These are phyloP conservation scores for Pachysandra terminalis DNA, from an alignment of 164 flowering plant species.

Conservation along the genomic window DNA sequence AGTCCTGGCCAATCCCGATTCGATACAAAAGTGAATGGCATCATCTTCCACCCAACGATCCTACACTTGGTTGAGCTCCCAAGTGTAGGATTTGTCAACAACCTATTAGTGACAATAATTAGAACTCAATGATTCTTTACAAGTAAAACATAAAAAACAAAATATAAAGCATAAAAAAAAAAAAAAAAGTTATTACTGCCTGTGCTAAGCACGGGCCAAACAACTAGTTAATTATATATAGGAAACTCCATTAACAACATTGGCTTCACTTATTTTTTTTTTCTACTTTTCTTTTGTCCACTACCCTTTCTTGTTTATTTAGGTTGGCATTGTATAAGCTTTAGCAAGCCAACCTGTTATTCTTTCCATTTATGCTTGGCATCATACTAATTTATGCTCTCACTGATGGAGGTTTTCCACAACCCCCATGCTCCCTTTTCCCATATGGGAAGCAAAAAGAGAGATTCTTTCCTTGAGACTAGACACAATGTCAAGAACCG, in stretches of 20 bases:
- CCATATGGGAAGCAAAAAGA: conserved; percentile 50
- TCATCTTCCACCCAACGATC: no score
- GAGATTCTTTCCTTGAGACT: conserved; percentile 46
- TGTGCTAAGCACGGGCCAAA: no score
- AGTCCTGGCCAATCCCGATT: no score
- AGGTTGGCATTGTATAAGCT: conserved; percentile 5
- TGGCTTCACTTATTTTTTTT: neutral
- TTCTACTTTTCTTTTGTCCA: conserved; percentile 1
- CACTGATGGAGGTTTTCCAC: conserved; percentile 27
- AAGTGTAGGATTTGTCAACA: no score
- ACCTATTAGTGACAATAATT: no score
- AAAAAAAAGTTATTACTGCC: no score
- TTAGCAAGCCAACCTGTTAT: conserved; percentile 20
- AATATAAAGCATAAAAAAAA: no score
- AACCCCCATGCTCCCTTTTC: conserved; percentile 33
- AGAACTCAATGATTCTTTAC: no score
- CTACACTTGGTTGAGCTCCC: no score
- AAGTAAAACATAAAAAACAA: no score
- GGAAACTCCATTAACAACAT: neutral
- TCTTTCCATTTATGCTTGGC: conserved; percentile 44
- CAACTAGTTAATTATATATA: neutral
- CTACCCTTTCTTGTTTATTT: conserved; percentile 4
- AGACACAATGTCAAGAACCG: conserved; percentile 22
- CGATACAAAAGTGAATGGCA: no score
- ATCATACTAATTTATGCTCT: conserved; percentile 22